Evolutionary conservation across 2,329 filamentous ascomycete species (phyloP).

Genomic region (Ophiocordyceps sinensis): DNA sequence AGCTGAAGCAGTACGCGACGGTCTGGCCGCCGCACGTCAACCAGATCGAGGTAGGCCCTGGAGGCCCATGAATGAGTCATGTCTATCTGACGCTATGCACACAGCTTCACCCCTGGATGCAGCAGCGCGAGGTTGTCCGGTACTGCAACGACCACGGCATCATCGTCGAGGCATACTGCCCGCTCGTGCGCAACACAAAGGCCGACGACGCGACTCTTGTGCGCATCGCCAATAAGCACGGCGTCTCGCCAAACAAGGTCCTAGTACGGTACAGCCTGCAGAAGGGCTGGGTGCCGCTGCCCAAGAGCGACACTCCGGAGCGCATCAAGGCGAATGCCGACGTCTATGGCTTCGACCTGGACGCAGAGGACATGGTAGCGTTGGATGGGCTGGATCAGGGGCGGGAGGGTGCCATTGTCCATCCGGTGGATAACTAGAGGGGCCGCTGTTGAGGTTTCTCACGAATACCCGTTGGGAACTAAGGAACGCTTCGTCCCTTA

Average conservation of each 20-base stretch:
- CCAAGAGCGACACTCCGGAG: constrained; percentile 46
- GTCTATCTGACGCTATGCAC: not conserved
- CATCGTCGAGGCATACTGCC: constrained; percentile 21
- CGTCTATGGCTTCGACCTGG: constrained; percentile 44
- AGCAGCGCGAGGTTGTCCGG: constrained; percentile 23
- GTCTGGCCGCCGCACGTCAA: constrained; percentile 56
- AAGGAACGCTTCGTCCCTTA: too few species aligned
- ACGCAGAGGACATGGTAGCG: constrained; percentile 36
- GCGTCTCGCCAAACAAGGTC: constrained; percentile 44
- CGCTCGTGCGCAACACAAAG: constrained; percentile 16
- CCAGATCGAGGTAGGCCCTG: constrained; percentile 49
- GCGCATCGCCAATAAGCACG: constrained; percentile 41
- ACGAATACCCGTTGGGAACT: too few species aligned
- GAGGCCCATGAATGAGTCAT: too few species aligned
- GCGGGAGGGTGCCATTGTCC: constrained; percentile 9
- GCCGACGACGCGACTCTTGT: constrained; percentile 39
- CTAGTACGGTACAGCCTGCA: constrained; percentile 54
- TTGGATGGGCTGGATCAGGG: constrained; percentile 11
- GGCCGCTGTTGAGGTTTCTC: too few species aligned
- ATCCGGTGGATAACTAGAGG: constrained; percentile 6
- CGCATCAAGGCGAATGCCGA: constrained; percentile 45
- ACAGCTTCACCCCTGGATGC: constrained; percentile 55
- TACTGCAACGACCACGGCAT: constrained; percentile 68
- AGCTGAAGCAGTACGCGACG: constrained; percentile 48
- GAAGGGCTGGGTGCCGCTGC: constrained; percentile 51